Conservation (phyloP, 2,329 filamentous ascomycete species). For the Phoma sp. region DNA sequence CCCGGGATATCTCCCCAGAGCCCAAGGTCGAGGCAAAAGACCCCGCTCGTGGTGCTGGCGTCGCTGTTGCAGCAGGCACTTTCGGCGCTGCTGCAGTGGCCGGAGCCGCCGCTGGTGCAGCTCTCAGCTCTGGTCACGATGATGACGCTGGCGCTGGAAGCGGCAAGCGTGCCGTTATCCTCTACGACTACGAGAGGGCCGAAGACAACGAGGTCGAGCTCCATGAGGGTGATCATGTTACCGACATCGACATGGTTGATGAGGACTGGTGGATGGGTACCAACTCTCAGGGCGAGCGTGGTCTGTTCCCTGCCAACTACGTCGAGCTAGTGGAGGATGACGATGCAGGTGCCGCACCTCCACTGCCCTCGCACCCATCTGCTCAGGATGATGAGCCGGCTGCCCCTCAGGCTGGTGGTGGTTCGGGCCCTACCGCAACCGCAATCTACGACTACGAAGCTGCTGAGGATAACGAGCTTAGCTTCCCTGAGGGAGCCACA, state of each 20-base stretch:
- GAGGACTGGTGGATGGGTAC: conserved; percentile 99
- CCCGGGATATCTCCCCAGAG: conserved; percentile 71
- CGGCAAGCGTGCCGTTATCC: conserved; percentile 77
- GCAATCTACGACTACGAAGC: conserved; percentile 97
- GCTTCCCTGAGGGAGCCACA: conserved; percentile 87
- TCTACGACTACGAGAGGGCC: conserved; percentile 97
- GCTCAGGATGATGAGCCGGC: conserved; percentile 45
- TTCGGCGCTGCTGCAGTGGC: conserved; percentile 54
- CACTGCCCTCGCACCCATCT: conserved; percentile 52
- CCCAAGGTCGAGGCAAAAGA: conserved; percentile 65
- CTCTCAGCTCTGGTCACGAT: conserved; percentile 47
- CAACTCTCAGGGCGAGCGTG: conserved; percentile 82
- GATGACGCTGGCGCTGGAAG: conserved; percentile 46
- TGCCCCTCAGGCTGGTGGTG: conserved; percentile 45
- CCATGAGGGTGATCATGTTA: conserved; percentile 85
- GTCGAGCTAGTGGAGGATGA: conserved; percentile 79
- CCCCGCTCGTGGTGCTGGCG: conserved; percentile 61
- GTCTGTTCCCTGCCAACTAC: conserved; percentile 97
- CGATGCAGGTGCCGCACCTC: conserved; percentile 46
- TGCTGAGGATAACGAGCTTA: conserved; percentile 86
- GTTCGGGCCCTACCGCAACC: conserved; percentile 72
- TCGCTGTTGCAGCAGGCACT: conserved; percentile 54
- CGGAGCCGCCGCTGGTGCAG: conserved; percentile 53
- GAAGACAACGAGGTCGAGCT: conserved; percentile 97
- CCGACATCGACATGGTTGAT: conserved; percentile 95